Base-by-base conservation (phyloP, 345 rosid genomes). In the Erodium maritimum region DNA sequence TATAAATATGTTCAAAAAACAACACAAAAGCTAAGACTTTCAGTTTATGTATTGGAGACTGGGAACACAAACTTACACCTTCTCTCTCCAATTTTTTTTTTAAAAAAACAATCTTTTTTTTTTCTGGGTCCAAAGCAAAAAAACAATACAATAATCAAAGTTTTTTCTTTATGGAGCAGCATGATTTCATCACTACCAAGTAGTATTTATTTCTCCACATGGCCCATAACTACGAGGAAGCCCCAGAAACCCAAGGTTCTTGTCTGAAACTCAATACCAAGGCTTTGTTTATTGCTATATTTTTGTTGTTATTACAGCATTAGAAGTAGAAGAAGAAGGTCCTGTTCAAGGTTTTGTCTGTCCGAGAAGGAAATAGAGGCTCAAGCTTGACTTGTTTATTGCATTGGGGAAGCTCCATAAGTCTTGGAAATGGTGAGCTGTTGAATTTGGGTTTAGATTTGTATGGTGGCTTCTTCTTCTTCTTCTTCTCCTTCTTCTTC, bases 161-260 rank as follows among this genome's bases (percentile, higher is more conserved):
- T n/a, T n/a, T n/a, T n/a, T n/a, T n/a, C n/a, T n/a, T n/a, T 37
- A 12, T 1, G 10, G 46, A 37, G 13, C 53, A 56, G 70, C 77
- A 79, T 79, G 82, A 77, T 79, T 76, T 81, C 82, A 71, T 70
- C 87, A 79, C 76, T 75, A 72, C 75, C 67, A 63, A 58, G 76
- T 80, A 82, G 82, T 75, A 77, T 17, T 50, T 50, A 17, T 18
- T 50, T 18, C 65, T 67, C 78, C 88, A 82, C 85, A 77, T 80
- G 84, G 75, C 58, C 65, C n/a, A 71, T 75, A 67, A 67, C 77
- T 82, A 71, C 79, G 52, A 80, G n/a, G n/a, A n/a, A n/a, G n/a
- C n/a, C n/a, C n/a, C n/a, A 68, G 61, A 77, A 71, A 71, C 46
- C 46, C 46, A 37, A 37, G 46, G 46, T 37, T 6, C 46, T 56